A percentile compares a stretch with the other conserved stretches of the same genome.
phyloP scores from a whole-genome alignment of 2,329 filamentous ascomycete species.

The Nemania diffusa region DNA sequence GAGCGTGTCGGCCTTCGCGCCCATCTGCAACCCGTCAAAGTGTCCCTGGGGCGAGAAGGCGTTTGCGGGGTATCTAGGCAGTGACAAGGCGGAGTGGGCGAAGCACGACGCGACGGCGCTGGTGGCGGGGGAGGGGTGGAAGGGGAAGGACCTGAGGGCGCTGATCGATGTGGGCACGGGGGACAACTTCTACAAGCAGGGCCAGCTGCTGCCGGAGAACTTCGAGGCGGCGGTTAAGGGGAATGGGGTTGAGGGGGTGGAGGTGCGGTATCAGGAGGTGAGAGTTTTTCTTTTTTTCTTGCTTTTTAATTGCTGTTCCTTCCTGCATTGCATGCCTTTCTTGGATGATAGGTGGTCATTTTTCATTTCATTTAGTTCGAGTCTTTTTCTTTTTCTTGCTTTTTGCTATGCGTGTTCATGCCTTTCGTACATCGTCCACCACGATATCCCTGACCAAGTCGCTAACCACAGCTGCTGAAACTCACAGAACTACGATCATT shows the following conservation, averaged over 20 bases:
- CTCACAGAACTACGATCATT: constrained; percentile 86
- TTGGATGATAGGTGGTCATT: neutral
- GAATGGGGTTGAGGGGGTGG: constrained; percentile 76
- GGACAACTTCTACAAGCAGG: constrained; percentile 96
- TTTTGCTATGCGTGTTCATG: neutral
- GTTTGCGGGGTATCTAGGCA: constrained; percentile 89
- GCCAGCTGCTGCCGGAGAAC: constrained; percentile 93
- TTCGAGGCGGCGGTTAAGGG: constrained; percentile 82
- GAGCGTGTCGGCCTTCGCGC: constrained; percentile 89
- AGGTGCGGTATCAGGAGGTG: constrained; percentile 83
- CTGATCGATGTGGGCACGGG: constrained; percentile 93
- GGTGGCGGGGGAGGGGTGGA: constrained; percentile 75
- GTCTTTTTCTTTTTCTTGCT: neutral
- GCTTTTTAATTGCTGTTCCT: neutral
- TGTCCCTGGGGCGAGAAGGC: constrained; percentile 98
- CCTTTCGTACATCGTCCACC: too few relatives aligned
- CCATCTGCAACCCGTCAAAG: constrained; percentile 84
- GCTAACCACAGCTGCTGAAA: neutral
- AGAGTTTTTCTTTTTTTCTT: constrained; percentile 44
- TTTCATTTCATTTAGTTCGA: neutral
- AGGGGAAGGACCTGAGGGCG: constrained; percentile 71
- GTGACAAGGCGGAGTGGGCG: constrained; percentile 80
- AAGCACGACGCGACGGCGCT: constrained; percentile 93
- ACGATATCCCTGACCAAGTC: too few relatives aligned
- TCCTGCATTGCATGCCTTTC: neutral